Conservation (phyloP, 1,284 basidiomycete genomes). For the Trichosporon faecale region DNA sequence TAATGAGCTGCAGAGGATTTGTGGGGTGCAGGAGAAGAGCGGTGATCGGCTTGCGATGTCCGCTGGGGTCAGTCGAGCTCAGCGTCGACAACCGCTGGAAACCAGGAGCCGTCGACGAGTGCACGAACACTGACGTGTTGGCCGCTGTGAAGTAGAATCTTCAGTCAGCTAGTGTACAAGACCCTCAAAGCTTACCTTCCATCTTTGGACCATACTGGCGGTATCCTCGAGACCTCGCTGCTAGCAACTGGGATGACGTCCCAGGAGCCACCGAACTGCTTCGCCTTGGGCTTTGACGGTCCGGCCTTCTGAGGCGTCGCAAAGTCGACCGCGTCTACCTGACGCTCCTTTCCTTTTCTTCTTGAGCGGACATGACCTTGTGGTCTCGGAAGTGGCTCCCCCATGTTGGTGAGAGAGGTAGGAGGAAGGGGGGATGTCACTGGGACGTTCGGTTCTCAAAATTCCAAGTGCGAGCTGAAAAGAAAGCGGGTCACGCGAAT, state of each 20-base stretch:
- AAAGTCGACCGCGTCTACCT: slow-evolving; percentile 8
- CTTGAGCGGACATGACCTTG: slow-evolving; percentile 8
- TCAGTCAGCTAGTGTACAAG: slow-evolving; percentile 14
- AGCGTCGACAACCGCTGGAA: slow-evolving; percentile 77
- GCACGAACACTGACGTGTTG: slow-evolving; percentile 73
- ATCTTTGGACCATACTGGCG: slow-evolving; percentile 78
- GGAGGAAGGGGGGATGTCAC: slow-evolving; percentile 10
- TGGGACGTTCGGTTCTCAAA: slow-evolving; percentile 5
- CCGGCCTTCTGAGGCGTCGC: slow-evolving; percentile 11
- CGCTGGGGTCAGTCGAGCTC: slow-evolving; percentile 52
- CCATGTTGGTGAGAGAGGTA: slow-evolving; percentile 25
- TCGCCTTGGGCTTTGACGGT: slow-evolving; percentile 20
- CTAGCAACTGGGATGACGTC: slow-evolving; percentile 60
- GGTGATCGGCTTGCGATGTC: slow-evolving; percentile 64
- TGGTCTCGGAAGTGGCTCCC: slow-evolving; percentile 17
- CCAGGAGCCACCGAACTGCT: slow-evolving; percentile 28
- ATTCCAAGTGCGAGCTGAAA: slow-evolving; percentile 10
- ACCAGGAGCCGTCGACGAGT: slow-evolving; percentile 64
- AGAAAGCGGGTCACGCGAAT: background rate
- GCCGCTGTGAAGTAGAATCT: slow-evolving; percentile 86
- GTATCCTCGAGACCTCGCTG: slow-evolving; percentile 62
- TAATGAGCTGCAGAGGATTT: slow-evolving; percentile 86
- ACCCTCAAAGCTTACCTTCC: slow-evolving; percentile 62
- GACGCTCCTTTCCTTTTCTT: slow-evolving; percentile 32
- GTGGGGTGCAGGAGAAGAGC: slow-evolving; percentile 74